phyloP scores from a whole-genome alignment of 805 yeast species.

The Candida quercuum region DNA sequence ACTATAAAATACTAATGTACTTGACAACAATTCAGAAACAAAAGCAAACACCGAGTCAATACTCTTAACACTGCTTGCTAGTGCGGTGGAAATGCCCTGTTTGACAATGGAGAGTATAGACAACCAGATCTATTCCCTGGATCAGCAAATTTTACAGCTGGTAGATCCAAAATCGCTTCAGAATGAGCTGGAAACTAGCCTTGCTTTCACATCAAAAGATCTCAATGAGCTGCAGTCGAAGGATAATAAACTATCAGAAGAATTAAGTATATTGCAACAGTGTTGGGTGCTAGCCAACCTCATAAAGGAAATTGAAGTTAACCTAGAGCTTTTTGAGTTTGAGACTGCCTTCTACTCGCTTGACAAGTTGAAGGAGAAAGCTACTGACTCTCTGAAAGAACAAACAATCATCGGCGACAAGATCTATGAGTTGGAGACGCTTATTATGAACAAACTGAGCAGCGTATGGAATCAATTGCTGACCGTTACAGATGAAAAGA shows the following conservation, averaged over 20 bases:
- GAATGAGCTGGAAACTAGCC: conserved; percentile 5
- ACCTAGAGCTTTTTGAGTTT: conserved; percentile 19
- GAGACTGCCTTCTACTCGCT: conserved; percentile 19
- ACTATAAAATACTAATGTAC: no score
- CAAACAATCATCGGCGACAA: background rate
- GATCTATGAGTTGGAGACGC: background rate
- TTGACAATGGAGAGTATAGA: background rate
- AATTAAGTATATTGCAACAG: conserved; percentile 17
- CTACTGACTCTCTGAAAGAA: conserved; percentile 4
- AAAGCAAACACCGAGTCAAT: background rate
- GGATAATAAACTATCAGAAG: conserved; percentile 13
- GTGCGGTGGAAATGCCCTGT: no score
- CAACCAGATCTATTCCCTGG: background rate
- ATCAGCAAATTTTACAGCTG: conserved; percentile 1
- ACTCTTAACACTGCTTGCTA: background rate
- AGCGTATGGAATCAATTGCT: conserved; percentile 14
- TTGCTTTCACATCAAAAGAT: conserved; percentile 7
- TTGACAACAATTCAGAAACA: background rate
- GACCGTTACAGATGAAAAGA: conserved; percentile 1
- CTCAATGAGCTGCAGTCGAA: conserved; percentile 15
- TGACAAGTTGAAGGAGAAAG: conserved; percentile 12
- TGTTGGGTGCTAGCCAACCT: conserved; percentile 20
- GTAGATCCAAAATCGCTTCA: conserved; percentile 6
- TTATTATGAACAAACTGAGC: background rate
- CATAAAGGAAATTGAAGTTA: conserved; percentile 20